Evolutionary conservation across 805 yeast species (phyloP).

Genomic region (Isabelozyma pseudorhagii): DNA sequence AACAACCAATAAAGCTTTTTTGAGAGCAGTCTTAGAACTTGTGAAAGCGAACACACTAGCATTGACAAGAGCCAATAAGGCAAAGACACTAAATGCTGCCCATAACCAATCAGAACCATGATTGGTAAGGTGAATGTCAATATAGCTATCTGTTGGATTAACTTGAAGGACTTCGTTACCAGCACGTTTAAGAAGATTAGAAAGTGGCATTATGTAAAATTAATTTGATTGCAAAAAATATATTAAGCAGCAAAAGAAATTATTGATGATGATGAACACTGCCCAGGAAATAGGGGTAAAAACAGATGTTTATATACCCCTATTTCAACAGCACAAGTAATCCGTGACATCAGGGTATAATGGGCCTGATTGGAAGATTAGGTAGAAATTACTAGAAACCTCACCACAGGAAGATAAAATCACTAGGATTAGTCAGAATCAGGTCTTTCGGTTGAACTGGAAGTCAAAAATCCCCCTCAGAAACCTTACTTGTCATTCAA

Average conservation of each 20-base stretch:
- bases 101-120: conserved; percentile 70
- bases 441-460: neutral
- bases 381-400: neutral
- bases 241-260: neutral
- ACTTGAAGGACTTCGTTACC: conserved; percentile 39
- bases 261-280: neutral
- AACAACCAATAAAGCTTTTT: conserved; percentile 33
- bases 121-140: conserved; percentile 50
- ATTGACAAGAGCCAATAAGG: conserved; percentile 30
- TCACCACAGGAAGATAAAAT: neutral
- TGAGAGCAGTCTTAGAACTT: conserved; percentile 21
- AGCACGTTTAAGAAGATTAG: conserved; percentile 5
- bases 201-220: neutral
- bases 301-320: neutral
- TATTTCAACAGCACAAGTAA: neutral
- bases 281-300: neutral
- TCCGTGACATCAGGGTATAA: neutral
- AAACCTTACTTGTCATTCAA: neutral
- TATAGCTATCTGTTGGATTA: conserved; percentile 36
- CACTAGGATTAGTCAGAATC: neutral
- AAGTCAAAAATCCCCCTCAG: neutral
- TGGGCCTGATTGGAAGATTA: neutral
- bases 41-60: conserved; percentile 20
- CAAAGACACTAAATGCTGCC: conserved; percentile 55
- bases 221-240: neutral